Percentiles rank a stretch among this genome's conserved stretches.
phyloP scores from a whole-genome alignment of 345 rosid species.

The Mangifera indica region DNA sequence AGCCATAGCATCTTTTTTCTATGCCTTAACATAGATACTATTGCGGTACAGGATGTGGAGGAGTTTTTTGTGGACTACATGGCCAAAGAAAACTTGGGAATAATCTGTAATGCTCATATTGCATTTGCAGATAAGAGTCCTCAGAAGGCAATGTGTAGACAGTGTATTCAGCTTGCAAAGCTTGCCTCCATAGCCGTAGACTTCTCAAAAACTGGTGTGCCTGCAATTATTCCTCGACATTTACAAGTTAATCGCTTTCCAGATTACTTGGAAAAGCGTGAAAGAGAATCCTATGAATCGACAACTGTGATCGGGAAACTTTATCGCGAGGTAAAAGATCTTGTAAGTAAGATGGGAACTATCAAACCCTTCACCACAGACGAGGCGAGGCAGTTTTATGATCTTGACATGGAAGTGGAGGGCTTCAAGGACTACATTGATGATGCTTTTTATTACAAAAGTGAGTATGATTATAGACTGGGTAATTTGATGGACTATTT shows the following conservation, averaged over 20 bases:
- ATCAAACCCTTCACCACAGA: slow-evolving; percentile 34
- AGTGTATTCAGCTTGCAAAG: slow-evolving; percentile 42
- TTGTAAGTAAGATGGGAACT: slow-evolving; percentile 24
- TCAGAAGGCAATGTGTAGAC: slow-evolving; percentile 35
- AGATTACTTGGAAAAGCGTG: slow-evolving; percentile 60
- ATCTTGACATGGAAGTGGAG: slow-evolving; percentile 48
- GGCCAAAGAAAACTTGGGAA: slow-evolving; percentile 48
- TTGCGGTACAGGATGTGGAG: slow-evolving; percentile 42
- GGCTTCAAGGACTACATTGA: slow-evolving; percentile 40
- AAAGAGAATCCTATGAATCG: slow-evolving; percentile 46
- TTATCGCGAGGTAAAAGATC: slow-evolving; percentile 45
- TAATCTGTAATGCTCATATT: slow-evolving; percentile 45
- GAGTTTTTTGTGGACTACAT: slow-evolving; percentile 50
- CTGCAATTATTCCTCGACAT: slow-evolving; percentile 41
- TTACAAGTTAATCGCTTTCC: slow-evolving; percentile 46
- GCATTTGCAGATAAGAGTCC: slow-evolving; percentile 43
- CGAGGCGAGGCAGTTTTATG: slow-evolving; percentile 38
- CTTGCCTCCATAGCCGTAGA: slow-evolving; percentile 50
- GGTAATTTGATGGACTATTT: slow-evolving; percentile 48
- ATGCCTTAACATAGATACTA: not conserved
- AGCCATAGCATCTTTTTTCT: not conserved
- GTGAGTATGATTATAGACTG: slow-evolving; percentile 38
- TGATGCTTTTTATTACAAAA: slow-evolving; percentile 38
- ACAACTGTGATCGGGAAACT: slow-evolving; percentile 46
- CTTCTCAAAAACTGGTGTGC: slow-evolving; percentile 58